Conservation (phyloP, 2,329 filamentous ascomycete genomes). For the Xylaria sp. region DNA sequence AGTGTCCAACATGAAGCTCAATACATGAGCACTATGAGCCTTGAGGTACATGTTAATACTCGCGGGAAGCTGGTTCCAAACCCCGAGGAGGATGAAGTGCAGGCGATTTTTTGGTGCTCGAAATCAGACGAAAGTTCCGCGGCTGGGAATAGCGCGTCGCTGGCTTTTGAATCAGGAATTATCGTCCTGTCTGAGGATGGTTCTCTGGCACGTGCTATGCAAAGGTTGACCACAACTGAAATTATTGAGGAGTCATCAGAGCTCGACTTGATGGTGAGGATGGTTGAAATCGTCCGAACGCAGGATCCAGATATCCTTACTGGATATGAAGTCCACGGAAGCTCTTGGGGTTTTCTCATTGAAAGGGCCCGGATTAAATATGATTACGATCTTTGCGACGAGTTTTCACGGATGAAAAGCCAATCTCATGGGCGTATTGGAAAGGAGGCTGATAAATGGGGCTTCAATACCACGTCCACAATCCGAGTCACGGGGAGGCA, state of each 20-base stretch:
- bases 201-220: constrained; percentile 68
- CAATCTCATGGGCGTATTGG: constrained; percentile 86
- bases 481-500: constrained; percentile 94
- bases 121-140: constrained; percentile 76
- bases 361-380: constrained; percentile 88
- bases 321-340: constrained; percentile 93
- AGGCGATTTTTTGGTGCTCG: constrained; percentile 90
- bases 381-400: constrained; percentile 89
- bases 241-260: constrained; percentile 82
- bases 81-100: constrained; percentile 88
- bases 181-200: constrained; percentile 75
- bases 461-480: constrained; percentile 91
- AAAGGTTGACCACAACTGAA: constrained; percentile 69
- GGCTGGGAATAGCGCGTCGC: constrained; percentile 59
- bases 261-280: constrained; percentile 83
- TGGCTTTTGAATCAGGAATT: constrained; percentile 73
- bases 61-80: constrained; percentile 84
- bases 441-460: constrained; percentile 90
- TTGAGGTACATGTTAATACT: constrained; percentile 93
- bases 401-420: constrained; percentile 88
- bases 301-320: constrained; percentile 93
- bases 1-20: constrained; percentile 85
- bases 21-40: constrained; percentile 96
- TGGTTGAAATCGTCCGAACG: constrained; percentile 85
- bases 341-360: constrained; percentile 95